phyloP scores from a whole-genome alignment of 2,329 filamentous ascomycete genomes.

The Aspergillus spinulosporus region DNA sequence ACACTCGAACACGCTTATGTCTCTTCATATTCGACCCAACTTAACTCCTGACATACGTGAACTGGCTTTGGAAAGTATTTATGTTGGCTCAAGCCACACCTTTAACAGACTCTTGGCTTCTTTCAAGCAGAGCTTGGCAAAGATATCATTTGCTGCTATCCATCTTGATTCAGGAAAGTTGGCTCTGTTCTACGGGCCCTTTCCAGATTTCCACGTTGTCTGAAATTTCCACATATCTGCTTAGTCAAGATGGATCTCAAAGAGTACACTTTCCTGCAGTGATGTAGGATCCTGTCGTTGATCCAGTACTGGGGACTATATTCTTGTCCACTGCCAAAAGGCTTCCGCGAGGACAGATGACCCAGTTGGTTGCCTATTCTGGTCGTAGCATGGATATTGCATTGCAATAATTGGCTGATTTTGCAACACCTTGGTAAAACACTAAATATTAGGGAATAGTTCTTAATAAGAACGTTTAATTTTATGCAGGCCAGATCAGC shows the following conservation, averaged over 20 bases:
- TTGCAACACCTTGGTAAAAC: not conserved
- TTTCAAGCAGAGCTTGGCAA: conserved; percentile 1
- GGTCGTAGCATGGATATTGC: conserved; percentile 1
- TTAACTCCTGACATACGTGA: not conserved
- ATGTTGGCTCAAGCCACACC: conserved; percentile 1
- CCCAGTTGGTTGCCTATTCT: conserved; percentile 1
- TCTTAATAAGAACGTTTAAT: no score
- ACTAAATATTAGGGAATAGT: no score
- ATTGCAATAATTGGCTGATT: conserved; percentile 1
- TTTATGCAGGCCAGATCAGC: no score
- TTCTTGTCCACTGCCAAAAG: not conserved
- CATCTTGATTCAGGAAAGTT: not conserved
- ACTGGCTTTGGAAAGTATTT: not conserved
- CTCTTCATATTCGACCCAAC: not conserved
- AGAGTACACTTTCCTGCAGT: not conserved
- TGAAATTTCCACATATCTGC: not conserved
- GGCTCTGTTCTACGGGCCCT: conserved; percentile 1
- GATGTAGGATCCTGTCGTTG: not conserved
- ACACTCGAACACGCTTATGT: not conserved
- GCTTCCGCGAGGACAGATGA: not conserved
- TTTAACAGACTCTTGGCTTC: not conserved
- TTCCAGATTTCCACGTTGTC: conserved; percentile 1
- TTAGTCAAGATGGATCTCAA: not conserved
- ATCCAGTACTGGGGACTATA: conserved; percentile 3
- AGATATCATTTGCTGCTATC: not conserved